Evolutionary conservation across 768 basidiomycete genomes (phyloP).

Genomic region (Coprinopsis strossmayeri): DNA sequence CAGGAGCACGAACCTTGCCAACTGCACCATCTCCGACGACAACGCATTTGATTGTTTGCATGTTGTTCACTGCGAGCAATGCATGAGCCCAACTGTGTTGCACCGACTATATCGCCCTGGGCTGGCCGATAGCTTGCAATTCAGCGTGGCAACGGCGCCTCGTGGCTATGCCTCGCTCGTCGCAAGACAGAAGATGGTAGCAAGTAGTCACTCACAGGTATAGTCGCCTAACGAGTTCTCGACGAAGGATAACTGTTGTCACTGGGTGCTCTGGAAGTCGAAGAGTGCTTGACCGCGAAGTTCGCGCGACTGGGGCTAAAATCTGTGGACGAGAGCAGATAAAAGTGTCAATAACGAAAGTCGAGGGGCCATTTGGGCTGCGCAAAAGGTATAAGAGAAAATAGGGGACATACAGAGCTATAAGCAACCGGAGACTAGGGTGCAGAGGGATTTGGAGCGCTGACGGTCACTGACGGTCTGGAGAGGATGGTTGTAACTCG

Average conservation of each 20-base stretch:
- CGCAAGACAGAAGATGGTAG: constrained; percentile 10
- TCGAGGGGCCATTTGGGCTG: constrained; percentile 7
- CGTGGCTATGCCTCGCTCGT: constrained; percentile 29
- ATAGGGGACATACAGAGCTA: constrained; percentile 7
- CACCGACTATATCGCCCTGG: constrained; percentile 21
- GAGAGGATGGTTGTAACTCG: constrained; percentile 34
- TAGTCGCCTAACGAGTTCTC: constrained; percentile 13
- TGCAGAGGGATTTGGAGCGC: constrained; percentile 20
- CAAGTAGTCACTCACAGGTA: constrained; percentile 6
- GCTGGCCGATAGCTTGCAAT: constrained; percentile 16
- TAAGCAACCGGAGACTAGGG: constrained; percentile 11
- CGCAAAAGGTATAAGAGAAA: not conserved
- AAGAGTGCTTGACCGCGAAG: constrained; percentile 2
- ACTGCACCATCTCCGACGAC: constrained; percentile 98
- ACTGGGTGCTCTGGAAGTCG: constrained; percentile 2
- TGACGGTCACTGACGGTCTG: constrained; percentile 34
- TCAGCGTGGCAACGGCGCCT: constrained; percentile 34
- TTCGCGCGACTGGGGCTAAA: constrained; percentile 11
- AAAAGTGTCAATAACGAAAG: constrained; percentile 5
- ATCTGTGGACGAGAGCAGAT: constrained; percentile 5
- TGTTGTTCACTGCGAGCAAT: constrained; percentile 27
- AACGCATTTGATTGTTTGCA: constrained; percentile 98
- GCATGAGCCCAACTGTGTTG: constrained; percentile 15
- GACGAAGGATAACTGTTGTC: constrained; percentile 15
- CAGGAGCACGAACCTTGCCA: constrained; percentile 70